Evolutionary conservation across 2,329 filamentous ascomycete genomes (phyloP).

Genomic region (Aspergillus fructus): DNA sequence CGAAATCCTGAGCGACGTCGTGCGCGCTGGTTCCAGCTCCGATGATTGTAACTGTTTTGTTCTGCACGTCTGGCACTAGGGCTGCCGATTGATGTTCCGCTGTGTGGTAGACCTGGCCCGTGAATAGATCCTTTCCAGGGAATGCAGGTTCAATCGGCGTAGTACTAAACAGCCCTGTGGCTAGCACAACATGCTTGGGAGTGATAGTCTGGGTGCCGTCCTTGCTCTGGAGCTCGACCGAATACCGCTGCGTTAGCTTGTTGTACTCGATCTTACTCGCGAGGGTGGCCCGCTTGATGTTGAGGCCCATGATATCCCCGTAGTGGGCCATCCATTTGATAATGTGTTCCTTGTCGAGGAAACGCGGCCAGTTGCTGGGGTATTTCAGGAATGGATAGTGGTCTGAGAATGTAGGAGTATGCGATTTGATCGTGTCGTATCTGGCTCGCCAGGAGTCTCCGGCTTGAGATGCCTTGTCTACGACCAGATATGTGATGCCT

Average conservation of each 20-base stretch:
- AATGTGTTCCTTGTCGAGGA: background rate
- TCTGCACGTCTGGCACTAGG: background rate
- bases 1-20: background rate
- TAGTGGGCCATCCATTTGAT: background rate
- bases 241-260: background rate
- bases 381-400: background rate
- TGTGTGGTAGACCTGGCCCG: background rate
- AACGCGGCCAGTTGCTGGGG: background rate
- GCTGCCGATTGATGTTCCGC: background rate
- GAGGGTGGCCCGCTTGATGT: background rate
- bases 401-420: background rate
- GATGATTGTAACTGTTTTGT: background rate
- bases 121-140: background rate
- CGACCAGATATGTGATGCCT: background rate
- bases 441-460: background rate
- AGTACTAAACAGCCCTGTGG: background rate
- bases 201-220: background rate
- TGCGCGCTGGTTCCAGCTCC: background rate
- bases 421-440: background rate
- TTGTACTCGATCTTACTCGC: background rate
- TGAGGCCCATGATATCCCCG: background rate
- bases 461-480: background rate
- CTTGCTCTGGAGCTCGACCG: background rate
- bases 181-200: background rate
- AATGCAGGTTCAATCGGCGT: background rate